These are phyloP conservation scores for Thalassiosira ordinaria DNA, from an alignment of 352 stramenopile genomes.

Conservation along the genomic window DNA sequence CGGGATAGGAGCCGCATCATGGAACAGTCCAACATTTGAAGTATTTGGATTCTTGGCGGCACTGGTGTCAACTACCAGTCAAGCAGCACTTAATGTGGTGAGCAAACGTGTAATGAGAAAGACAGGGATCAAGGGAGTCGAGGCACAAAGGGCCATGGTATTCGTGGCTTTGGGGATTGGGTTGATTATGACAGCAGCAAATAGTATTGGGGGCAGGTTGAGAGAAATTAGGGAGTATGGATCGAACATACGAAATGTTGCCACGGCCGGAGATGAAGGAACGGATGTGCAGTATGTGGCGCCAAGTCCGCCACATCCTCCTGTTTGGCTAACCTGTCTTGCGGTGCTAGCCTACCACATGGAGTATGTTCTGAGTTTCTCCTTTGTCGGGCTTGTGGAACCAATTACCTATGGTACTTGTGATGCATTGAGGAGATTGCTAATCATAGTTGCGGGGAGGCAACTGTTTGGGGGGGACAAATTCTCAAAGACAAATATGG, in stretches of 20 bases:
- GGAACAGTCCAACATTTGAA: conserved; percentile 79
- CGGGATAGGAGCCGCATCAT: conserved; percentile 73
- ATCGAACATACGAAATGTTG: not conserved
- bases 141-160: conserved; percentile 73
- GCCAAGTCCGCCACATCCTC: conserved; percentile 47
- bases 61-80: conserved; percentile 63
- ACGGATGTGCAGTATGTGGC: not conserved
- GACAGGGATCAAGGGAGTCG: conserved; percentile 51
- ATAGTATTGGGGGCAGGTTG: conserved; percentile 32
- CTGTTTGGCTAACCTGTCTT: conserved; percentile 56
- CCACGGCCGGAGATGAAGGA: not conserved
- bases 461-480: conserved; percentile 67
- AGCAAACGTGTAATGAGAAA: conserved; percentile 71
- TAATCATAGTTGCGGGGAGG: conserved; percentile 73
- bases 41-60: conserved; percentile 65
- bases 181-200: conserved; percentile 43
- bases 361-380: conserved; percentile 80
- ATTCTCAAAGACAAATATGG: conserved; percentile 70
- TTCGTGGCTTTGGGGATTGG: conserved; percentile 63
- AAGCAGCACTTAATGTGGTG: conserved; percentile 71
- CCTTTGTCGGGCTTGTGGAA: conserved; percentile 74
- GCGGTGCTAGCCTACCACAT: conserved; percentile 75
- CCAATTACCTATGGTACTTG: conserved; percentile 78
- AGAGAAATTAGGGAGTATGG: conserved; percentile 25
- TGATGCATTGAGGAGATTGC: conserved; percentile 70